A percentile compares a stretch with the other conserved stretches of the same genome.
Evolutionary conservation across 2,329 filamentous ascomycete species (phyloP).

Genomic region (Drechslerella dactyloides): DNA sequence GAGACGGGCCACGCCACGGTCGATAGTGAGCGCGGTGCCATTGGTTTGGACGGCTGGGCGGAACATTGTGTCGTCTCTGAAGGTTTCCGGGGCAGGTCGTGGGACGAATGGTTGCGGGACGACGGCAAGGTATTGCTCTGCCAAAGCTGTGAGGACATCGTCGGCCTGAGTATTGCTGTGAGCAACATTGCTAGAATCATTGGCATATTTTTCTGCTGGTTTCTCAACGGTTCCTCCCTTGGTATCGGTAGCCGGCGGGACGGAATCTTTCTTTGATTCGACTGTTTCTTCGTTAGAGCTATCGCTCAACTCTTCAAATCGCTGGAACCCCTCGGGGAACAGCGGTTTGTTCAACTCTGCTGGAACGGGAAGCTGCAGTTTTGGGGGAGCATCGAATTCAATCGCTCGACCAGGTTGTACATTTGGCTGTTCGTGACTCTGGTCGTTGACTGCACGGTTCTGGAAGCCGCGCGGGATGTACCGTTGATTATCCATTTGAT

Average conservation of each 20-base stretch:
- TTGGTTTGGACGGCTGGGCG: too few species aligned
- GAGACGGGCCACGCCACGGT: too few species aligned
- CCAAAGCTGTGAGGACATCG: too few species aligned
- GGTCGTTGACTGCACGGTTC: not conserved
- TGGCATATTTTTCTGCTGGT: not conserved
- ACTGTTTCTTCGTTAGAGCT: not conserved
- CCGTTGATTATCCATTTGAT: not conserved
- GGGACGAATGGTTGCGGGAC: not conserved
- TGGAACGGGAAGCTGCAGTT: not conserved
- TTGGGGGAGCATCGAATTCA: not conserved
- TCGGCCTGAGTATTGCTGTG: too few species aligned
- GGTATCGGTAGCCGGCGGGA: too few species aligned
- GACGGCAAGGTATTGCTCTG: not conserved
- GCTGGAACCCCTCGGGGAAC: not conserved
- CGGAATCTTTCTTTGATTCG: not conserved
- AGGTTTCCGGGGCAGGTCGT: not conserved
- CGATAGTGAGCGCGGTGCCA: too few species aligned
- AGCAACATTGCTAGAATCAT: too few species aligned
- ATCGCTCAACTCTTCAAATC: not conserved
- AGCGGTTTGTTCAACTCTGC: not conserved
- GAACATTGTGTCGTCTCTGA: too few species aligned
- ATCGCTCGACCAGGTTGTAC: too few species aligned
- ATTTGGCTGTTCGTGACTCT: not conserved
- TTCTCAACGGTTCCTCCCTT: not conserved
- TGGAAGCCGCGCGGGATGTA: not conserved